phyloP scores from a whole-genome alignment of 2,329 filamentous ascomycete species.

The Parafenestella ontariensis region DNA sequence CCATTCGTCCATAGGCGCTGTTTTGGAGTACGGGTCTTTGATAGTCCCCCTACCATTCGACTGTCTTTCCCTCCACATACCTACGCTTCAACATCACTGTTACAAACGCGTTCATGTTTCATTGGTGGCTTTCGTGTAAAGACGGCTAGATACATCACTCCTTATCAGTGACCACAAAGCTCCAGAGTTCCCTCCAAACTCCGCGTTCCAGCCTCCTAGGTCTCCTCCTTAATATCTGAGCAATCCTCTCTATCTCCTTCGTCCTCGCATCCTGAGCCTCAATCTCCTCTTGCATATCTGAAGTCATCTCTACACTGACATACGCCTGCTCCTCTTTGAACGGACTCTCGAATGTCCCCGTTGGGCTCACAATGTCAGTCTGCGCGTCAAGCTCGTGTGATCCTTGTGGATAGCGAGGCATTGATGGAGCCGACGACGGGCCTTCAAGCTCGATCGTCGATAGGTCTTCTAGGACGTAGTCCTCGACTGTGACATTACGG shows the following conservation, averaged over 20 bases:
- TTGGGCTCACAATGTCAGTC: conserved; percentile 1
- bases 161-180: conserved; percentile 29
- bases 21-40: not conserved
- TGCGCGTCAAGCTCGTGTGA: conserved; percentile 17
- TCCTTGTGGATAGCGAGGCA: conserved; percentile 5
- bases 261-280: conserved; percentile 16
- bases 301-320: conserved; percentile 6
- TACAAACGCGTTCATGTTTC: not conserved
- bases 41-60: not conserved
- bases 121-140: not conserved
- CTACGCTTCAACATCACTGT: not conserved
- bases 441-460: conserved; percentile 12
- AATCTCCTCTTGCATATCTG: conserved; percentile 18
- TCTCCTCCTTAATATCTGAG: conserved; percentile 17
- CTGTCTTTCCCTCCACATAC: not conserved
- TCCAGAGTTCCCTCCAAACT: conserved; percentile 31
- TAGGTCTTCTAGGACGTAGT: conserved; percentile 28
- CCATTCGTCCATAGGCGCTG: not conserved
- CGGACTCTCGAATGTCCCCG: conserved; percentile 1
- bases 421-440: not conserved
- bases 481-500: conserved; percentile 20
- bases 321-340: conserved; percentile 2
- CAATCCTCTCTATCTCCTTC: conserved; percentile 15
- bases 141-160: not conserved
- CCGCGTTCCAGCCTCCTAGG: conserved; percentile 18